Percentiles rank a stretch among this genome's conserved stretches.
Evolutionary conservation across 225 moss, liverwort and hornwort species (phyloP).

Genomic region (Pseudoscleropodium purum): DNA sequence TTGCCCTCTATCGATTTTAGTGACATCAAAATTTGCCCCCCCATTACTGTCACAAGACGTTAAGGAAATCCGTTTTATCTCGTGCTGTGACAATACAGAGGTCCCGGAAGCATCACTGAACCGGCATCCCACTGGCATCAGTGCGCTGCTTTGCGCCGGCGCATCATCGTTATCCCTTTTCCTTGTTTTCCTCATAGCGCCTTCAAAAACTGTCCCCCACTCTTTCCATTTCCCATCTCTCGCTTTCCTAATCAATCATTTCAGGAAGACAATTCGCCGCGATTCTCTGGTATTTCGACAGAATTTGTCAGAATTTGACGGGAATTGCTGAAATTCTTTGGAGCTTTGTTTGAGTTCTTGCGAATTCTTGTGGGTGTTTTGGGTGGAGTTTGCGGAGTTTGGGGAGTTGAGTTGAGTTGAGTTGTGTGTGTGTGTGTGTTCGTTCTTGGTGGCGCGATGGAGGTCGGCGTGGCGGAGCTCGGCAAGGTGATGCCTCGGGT

Average conservation of each 20-base stretch:
- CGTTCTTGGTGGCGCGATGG: neutral
- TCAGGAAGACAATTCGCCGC: neutral
- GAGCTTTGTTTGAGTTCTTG: neutral
- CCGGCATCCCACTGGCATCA: neutral
- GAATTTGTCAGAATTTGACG: neutral
- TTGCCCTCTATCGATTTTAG: neutral
- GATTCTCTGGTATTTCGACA: neutral
- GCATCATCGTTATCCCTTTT: conserved; percentile 2
- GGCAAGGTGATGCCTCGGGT: conserved; percentile 80
- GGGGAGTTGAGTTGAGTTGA: neutral
- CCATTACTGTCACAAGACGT: neutral
- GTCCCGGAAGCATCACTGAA: neutral
- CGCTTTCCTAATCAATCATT: no score
- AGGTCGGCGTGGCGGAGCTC: conserved; percentile 40
- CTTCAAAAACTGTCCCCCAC: neutral
- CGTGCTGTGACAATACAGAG: neutral
- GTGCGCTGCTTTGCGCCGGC: neutral
- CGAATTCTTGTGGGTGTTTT: neutral
- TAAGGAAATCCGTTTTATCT: neutral
- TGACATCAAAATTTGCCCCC: neutral
- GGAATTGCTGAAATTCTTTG: neutral
- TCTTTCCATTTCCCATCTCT: neutral
- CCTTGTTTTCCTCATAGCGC: neutral
- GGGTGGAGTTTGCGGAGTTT: neutral
- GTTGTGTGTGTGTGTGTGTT: neutral